Evolutionary conservation across 148 eudicot genomes (phyloP), one percentile per base, ranked within the genome.

Genomic region (Vaccinium vitisidaea): DNA sequence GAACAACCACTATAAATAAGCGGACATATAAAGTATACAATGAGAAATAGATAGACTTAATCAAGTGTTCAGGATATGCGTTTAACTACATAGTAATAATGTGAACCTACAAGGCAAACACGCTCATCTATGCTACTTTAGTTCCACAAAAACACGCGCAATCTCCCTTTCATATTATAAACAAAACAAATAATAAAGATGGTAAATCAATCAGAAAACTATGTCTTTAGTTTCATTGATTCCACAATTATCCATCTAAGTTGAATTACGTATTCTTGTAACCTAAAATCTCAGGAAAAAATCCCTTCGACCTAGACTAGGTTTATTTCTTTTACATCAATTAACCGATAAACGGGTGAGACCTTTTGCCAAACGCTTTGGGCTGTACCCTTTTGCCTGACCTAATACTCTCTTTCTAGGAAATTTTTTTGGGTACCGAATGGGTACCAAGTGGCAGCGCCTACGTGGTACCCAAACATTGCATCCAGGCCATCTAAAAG

Each of bases 161-260:
- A 48, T 76, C 79, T 76, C 79, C 14, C 55, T 19, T 43, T 75
- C 78, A 75, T 43, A 21, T 21, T 54, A 76, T 75, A 46, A 48
- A 3, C 54, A 48, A 4, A 23, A 54, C 79, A 14, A 76, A 76
- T 8, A 48, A 21, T n/a, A 76, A 21, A 75, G 27, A 75, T 19
- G 54, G 54, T 75, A 19, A 76, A 76, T 23, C 54, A 8, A 3
- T n/a, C 1, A n/a, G 4, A 39, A 39, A 16, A 16, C 52, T 18
- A 15, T 74, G 49, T 16, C 77, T 16, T 16, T 39, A 74, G 21
- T 74, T 19, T 74, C 23, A 1, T 19, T 15, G 48, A 13, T 71
- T 27, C 75, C 32, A 13, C 14, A 32, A 2, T 15, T 32, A 71
- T 71, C 48, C 15, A 30, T 32, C 75, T 5, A 32, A 71, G 48